Percentiles rank a stretch among this genome's conserved stretches.
Evolutionary conservation across 495 filamentous ascomycete species (phyloP).

Genomic region (Annulohypoxylon nitens): DNA sequence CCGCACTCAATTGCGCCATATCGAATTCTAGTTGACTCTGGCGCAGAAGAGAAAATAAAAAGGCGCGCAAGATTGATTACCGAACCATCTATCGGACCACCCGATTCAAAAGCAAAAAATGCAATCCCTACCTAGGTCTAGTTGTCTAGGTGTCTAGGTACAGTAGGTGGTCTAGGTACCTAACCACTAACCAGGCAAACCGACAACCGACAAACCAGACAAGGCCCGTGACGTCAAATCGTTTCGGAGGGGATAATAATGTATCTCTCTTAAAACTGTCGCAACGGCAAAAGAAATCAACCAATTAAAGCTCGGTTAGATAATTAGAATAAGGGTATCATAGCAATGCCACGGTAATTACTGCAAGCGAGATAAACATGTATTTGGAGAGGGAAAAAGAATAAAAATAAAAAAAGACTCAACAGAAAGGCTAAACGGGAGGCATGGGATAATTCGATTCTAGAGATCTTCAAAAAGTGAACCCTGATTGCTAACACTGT

Average conservation of each 20-base stretch:
- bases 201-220: slow-evolving; percentile 7
- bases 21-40: slow-evolving; percentile 19
- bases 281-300: slow-evolving; percentile 32
- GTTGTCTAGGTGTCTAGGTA: too few relatives aligned
- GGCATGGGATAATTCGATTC: slow-evolving; percentile 13
- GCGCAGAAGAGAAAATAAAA: slow-evolving; percentile 19
- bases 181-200: neutral
- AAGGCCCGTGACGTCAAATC: slow-evolving; percentile 46
- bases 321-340: slow-evolving; percentile 44
- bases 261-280: slow-evolving; percentile 22
- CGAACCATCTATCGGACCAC: slow-evolving; percentile 21
- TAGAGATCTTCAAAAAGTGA: slow-evolving; percentile 12
- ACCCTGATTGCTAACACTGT: slow-evolving; percentile 13
- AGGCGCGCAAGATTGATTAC: slow-evolving; percentile 21
- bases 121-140: slow-evolving; percentile 11
- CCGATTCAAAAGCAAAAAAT: slow-evolving; percentile 33
- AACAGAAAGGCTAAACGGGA: slow-evolving; percentile 31
- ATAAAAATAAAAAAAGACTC: slow-evolving; percentile 15
- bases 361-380: slow-evolving; percentile 24
- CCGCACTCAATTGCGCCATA: slow-evolving; percentile 72
- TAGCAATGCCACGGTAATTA: slow-evolving; percentile 29
- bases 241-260: slow-evolving; percentile 27
- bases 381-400: slow-evolving; percentile 19
- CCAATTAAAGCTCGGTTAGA: slow-evolving; percentile 26
- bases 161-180: too few relatives aligned